Evolutionary conservation across 768 basidiomycete species (phyloP), one percentile per base, ranked within the genome.

Genomic region (Amanita thiersii): DNA sequence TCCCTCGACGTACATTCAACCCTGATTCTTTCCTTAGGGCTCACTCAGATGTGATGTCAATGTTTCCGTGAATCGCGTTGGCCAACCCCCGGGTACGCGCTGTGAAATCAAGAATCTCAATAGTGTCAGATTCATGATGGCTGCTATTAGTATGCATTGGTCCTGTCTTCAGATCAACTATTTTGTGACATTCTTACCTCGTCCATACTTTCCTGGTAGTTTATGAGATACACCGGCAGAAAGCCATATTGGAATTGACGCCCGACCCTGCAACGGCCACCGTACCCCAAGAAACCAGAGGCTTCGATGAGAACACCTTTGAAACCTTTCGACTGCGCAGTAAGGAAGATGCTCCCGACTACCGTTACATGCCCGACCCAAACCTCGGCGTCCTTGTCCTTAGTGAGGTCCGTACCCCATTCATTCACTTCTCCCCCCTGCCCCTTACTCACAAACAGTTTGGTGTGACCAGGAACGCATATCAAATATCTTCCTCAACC

Each of bases 91-190:
- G 1, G 82, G 92, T 2, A 94, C 85, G 1, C 79, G 94, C 21
- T 93, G 91, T 53, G 94, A 99, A 61, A 79, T 99, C 52, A 99
- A 99, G 62, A 99, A 99, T 53, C 71, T 99, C 31, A 97, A 97
- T 56, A 91, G 90, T 40, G 69, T 96, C 31, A 78, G 77, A 48
- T 91, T 84, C 59, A 82, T 91, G 64, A 75, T 75, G 59, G 70
- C 76, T 12, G 94, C 93, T 9, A 89, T 97, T 39, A 72, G 94
- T 96, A 44, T 11, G 75, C 63, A 32, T 39, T 39, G 20, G 31
- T 19, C 29, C 37, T 32, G 36, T 34, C 26, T 6, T 7, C 3
- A 37, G 20, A 35, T 3, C 14, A 4, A 18, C 24, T n/a, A n/a
- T 39, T 51, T 34, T n/a, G n/a, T n/a, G n/a, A n/a, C n/a, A n/a